Evolutionary conservation across 1,284 basidiomycete species (phyloP).

Genomic region (Ceratobasidium sp.): DNA sequence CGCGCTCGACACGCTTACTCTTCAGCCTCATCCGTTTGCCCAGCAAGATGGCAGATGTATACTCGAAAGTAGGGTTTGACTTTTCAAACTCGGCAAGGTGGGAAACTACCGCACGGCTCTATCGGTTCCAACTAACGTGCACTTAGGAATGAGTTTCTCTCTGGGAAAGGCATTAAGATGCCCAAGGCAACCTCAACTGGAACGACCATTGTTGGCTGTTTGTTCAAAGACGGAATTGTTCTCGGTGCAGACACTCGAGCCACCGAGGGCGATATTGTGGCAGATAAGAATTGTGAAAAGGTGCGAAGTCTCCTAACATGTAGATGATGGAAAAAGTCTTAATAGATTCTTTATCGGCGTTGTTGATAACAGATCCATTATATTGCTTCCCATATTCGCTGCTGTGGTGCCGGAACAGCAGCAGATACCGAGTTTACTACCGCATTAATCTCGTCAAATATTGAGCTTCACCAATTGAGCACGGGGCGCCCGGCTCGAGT

Average conservation of each 20-base stretch:
- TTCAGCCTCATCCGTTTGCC: neutral
- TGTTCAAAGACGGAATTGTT: constrained; percentile 92
- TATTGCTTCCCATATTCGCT: constrained; percentile 91
- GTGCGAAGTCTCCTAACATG: constrained; percentile 53
- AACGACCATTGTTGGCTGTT: constrained; percentile 96
- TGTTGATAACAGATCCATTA: constrained; percentile 82
- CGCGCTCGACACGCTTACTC: neutral
- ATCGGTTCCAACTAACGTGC: constrained; percentile 29
- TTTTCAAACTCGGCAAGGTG: constrained; percentile 68
- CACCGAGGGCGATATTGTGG: constrained; percentile 93
- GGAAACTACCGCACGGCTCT: too few relatives aligned
- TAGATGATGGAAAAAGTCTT: neutral
- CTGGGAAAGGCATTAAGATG: constrained; percentile 68
- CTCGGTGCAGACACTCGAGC: constrained; percentile 97
- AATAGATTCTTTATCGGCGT: too few relatives aligned
- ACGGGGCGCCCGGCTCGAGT: constrained; percentile 88
- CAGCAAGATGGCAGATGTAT: constrained; percentile 44
- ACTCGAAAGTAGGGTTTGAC: constrained; percentile 67
- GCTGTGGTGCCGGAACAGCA: constrained; percentile 98
- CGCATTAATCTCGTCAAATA: constrained; percentile 90
- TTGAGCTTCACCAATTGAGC: constrained; percentile 85
- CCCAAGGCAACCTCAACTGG: constrained; percentile 93
- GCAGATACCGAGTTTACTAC: constrained; percentile 98
- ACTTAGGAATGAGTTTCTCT: constrained; percentile 80
- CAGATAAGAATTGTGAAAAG: constrained; percentile 99